phyloP scores from a whole-genome alignment of 2,329 filamentous ascomycete genomes.

The Elsinoe necatrix region DNA sequence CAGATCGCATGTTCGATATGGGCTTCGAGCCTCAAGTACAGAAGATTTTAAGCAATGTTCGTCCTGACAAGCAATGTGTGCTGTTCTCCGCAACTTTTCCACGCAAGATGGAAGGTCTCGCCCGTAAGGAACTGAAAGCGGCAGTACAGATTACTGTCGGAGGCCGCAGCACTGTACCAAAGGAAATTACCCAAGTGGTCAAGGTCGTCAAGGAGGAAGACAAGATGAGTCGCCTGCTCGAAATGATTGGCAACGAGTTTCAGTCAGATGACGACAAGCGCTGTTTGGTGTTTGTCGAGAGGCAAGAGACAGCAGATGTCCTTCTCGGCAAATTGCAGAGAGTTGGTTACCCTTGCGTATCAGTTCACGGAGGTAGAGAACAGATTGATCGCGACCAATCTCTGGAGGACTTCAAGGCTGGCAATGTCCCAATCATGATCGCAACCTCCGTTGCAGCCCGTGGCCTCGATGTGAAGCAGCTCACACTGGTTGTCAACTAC shows the following conservation, averaged over 20 bases:
- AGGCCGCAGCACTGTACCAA: constrained; percentile 61
- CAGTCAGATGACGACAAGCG: constrained; percentile 81
- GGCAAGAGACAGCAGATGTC: constrained; percentile 30
- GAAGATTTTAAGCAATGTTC: constrained; percentile 87
- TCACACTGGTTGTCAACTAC: constrained; percentile 93
- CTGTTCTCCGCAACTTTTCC: constrained; percentile 97
- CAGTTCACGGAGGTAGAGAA: constrained; percentile 88
- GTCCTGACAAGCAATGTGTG: constrained; percentile 86
- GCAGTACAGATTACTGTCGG: constrained; percentile 90
- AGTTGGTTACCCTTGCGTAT: constrained; percentile 85
- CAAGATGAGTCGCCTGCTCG: constrained; percentile 77
- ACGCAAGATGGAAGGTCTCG: constrained; percentile 80
- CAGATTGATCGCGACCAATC: constrained; percentile 89
- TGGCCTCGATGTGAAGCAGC: constrained; percentile 88
- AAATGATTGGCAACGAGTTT: constrained; percentile 80
- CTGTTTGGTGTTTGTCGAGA: constrained; percentile 55
- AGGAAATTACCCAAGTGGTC: constrained; percentile 80
- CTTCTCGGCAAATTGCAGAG: constrained; percentile 64
- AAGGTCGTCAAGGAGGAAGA: constrained; percentile 73
- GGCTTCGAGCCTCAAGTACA: constrained; percentile 99
- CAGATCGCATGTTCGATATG: constrained; percentile 99
- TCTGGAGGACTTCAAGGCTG: constrained; percentile 87
- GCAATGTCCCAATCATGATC: constrained; percentile 79
- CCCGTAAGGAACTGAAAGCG: constrained; percentile 75
- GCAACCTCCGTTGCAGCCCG: constrained; percentile 93